These are phyloP conservation scores for Tylopilus sp. DNA, from an alignment of 1,284 basidiomycete genomes.

Conservation along the genomic window DNA sequence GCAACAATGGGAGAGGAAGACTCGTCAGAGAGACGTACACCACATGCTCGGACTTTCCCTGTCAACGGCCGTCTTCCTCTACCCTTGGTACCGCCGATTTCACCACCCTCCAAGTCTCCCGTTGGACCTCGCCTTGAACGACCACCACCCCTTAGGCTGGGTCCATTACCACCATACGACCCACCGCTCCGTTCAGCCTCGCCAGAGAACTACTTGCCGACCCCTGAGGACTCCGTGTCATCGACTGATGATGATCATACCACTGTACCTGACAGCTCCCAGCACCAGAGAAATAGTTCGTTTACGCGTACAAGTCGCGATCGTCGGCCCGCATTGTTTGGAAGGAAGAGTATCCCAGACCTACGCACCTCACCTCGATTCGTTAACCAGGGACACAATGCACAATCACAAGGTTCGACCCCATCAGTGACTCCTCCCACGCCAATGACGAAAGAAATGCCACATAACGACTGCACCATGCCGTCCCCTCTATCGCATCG, in stretches of 20 bases:
- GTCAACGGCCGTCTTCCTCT: constrained; percentile 55
- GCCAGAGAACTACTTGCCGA: constrained; percentile 55
- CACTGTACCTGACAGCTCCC: constrained; percentile 29
- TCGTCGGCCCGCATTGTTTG: constrained; percentile 41
- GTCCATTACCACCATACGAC: constrained; percentile 41
- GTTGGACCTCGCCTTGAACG: constrained; percentile 35
- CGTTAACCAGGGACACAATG: constrained; percentile 31
- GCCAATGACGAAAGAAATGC: constrained; percentile 18
- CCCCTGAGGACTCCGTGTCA: constrained; percentile 51
- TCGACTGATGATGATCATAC: constrained; percentile 38
- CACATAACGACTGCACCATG: constrained; percentile 40
- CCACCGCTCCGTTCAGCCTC: constrained; percentile 50
- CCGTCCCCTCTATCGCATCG: constrained; percentile 41
- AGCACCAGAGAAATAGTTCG: constrained; percentile 59
- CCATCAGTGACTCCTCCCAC: constrained; percentile 7
- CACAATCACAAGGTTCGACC: constrained; percentile 24
- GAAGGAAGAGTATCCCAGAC: constrained; percentile 88
- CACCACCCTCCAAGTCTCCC: constrained; percentile 33
- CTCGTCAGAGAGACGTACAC: constrained; percentile 38
- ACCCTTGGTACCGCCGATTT: constrained; percentile 31
- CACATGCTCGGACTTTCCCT: constrained; percentile 61
- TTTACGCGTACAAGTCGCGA: constrained; percentile 42
- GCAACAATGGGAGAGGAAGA: constrained; percentile 38
- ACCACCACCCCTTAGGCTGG: constrained; percentile 51
- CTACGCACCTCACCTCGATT: constrained; percentile 55